Evolutionary conservation across 495 filamentous ascomycete genomes (phyloP).

Genomic region (Annulohypoxylon maeteangense): DNA sequence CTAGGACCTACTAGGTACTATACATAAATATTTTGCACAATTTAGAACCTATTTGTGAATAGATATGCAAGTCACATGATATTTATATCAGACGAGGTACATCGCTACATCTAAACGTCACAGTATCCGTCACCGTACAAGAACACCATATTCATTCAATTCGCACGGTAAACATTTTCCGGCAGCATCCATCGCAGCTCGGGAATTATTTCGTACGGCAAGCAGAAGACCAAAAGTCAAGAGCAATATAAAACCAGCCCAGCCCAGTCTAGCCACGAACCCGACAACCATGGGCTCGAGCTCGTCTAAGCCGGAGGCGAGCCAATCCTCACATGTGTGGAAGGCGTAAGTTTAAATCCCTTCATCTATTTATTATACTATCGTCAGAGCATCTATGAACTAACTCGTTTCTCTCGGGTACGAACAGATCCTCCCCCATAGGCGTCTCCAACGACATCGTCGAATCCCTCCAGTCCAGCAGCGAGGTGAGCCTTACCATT

Average conservation of each 20-base stretch:
- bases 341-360: constrained; percentile 54
- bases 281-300: constrained; percentile 58
- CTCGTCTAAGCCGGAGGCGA: constrained; percentile 58
- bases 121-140: constrained; percentile 20
- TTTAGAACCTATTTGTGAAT: neutral
- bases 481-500: constrained; percentile 71
- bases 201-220: constrained; percentile 26
- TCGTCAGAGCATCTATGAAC: neutral
- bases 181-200: constrained; percentile 26
- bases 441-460: constrained; percentile 88
- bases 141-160: constrained; percentile 2
- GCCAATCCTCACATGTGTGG: constrained; percentile 58
- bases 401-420: constrained; percentile 24
- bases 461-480: constrained; percentile 80
- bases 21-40: neutral
- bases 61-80: neutral
- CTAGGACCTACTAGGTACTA: neutral
- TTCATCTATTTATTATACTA: neutral
- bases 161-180: constrained; percentile 39
- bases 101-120: neutral
- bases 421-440: constrained; percentile 77
- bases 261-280: constrained; percentile 24
- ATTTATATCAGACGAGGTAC: neutral
- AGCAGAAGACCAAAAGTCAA: constrained; percentile 15
- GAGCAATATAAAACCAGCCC: constrained; percentile 11